Evolutionary conservation across 164 flowering plant genomes (phyloP), one percentile per base, ranked within the genome.

Genomic region (Buxus sempervirens): DNA sequence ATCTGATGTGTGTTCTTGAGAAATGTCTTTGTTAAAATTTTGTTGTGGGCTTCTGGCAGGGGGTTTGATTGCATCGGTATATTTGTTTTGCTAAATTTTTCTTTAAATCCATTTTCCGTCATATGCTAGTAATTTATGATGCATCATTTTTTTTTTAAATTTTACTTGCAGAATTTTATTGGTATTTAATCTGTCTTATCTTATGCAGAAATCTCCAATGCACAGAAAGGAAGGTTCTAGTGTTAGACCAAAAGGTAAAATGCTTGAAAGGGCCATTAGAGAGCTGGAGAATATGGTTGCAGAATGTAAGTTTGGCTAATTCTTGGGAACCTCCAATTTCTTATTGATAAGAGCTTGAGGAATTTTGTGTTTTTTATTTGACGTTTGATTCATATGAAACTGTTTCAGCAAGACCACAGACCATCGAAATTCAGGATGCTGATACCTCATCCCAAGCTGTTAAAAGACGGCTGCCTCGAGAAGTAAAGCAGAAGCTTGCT

Each of bases 381-480:
- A 38, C 62, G 22, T 32, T 53, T 53, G 54, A 60, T 54, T 48
- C 27, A 53, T 63, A n/a, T 61, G n/a, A 60, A 59, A 27, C 61
- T 48, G 45, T 69, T 76, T 60, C 90, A 96, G 99, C 92, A 32
- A 82, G 96, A 66, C 96, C 97, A 53, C 91, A 91, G 21, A 63
- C 82, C 68, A 59, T 72, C 73, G 97, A 91, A 57, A 77, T 82
- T 75, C 94, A 77, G 69, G 96, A 90, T 71, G 83, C 84, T 68
- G 98, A 96, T 81, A 70, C 70, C 66, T 77, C 96, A 63, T 73
- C 84, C 28, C 98, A 89, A 69, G 85, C 83, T 26, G 75, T 89
- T 58, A 96, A 96, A 79, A 86, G 96, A 80, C 90, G 99, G 76
- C 83, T 96, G 78, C 93, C 99, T 51, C 84, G 81, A 66, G 99